Evolutionary conservation across 352 stramenopile genomes (phyloP), one percentile per base, ranked within the genome.

Genomic region (Globisporangium lucens): DNA sequence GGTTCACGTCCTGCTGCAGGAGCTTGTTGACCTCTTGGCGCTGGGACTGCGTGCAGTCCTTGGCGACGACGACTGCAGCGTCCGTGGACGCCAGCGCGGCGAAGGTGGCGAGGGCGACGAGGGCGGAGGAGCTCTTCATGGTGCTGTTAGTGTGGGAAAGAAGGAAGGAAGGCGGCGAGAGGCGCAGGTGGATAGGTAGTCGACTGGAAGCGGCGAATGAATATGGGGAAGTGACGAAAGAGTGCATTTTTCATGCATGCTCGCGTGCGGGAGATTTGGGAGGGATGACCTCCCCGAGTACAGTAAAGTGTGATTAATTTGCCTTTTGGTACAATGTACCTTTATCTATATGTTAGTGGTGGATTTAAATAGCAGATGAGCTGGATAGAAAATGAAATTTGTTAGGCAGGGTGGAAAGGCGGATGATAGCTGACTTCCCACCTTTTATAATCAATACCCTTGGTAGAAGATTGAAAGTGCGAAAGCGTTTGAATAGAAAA

Each of bases 11-110:
- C 73, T 89, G 79, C n/a, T 83, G 53, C 27, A 86, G 78, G 55
- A 89, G 72, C 69, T 80, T 74, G 77, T 87, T 91, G 59, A 82
- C 70, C 41, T 68, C 43, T 68, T 87, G 66, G 63, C 81, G 82
- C 68, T 91, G 58, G 24, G 66, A 24, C 56, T 86, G 75, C 55
- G 75, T 78, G 69, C 83, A 91, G 70, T 89, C 82, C 61, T 66
- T 62, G 53, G 81, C 73, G 68, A 75, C 56, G 13, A 65, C 62
- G 43, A 68, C 64, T 4, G 66, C 46, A 41, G 56, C 43, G 46
- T 66, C 53, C 53, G 61, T 33, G 1, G 70, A 36, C 38, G 67
- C 55, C 51, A 75, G 53, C 13, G 58, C 56, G 2, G 70, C 63
- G 63, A 73, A 24, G 30, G 61, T 27, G 49, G 70, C 56, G 51